Percentiles rank a stretch among this genome's conserved stretches.
Evolutionary conservation across 257 asterid species (phyloP).

Genomic region (Cruciata laevipes): DNA sequence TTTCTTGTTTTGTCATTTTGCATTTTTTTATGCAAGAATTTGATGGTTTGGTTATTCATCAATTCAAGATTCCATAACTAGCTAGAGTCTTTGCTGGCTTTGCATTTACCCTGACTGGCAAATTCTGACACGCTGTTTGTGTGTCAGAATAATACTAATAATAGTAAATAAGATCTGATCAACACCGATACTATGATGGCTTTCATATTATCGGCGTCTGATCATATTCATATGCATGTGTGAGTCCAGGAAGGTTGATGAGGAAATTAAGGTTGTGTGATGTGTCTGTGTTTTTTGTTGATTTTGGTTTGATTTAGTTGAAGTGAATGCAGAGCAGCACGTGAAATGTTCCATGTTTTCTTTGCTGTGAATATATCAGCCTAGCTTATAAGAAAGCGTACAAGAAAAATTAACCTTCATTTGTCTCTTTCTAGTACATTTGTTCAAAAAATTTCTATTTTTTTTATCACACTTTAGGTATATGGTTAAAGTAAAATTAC

Average conservation of each 20-base stretch:
- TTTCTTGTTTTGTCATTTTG: background rate
- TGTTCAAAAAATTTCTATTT: slow-evolving; percentile 6
- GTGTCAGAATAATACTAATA: background rate
- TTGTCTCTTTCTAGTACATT: background rate
- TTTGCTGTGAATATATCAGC: background rate
- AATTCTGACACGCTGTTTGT: background rate
- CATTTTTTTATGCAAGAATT: background rate
- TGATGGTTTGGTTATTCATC: background rate
- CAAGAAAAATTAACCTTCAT: slow-evolving; percentile 17
- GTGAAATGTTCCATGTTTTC: slow-evolving; percentile 15
- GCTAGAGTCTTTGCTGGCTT: background rate
- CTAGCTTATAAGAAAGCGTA: slow-evolving; percentile 27
- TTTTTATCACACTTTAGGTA: background rate
- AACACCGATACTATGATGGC: background rate
- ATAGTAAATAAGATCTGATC: background rate
- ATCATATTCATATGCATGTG: background rate
- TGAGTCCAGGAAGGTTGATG: background rate
- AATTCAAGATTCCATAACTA: slow-evolving; percentile 6
- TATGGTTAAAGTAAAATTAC: background rate
- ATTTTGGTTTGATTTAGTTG: background rate
- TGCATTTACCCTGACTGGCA: background rate
- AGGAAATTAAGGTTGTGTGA: background rate
- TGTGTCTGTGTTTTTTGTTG: background rate
- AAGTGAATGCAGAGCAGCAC: slow-evolving; percentile 10
- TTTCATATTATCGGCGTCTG: background rate